A percentile compares a stretch with the other conserved stretches of the same genome.
phyloP scores from a whole-genome alignment of 139 green algal species.

The Axilococcus clingmanii region DNA sequence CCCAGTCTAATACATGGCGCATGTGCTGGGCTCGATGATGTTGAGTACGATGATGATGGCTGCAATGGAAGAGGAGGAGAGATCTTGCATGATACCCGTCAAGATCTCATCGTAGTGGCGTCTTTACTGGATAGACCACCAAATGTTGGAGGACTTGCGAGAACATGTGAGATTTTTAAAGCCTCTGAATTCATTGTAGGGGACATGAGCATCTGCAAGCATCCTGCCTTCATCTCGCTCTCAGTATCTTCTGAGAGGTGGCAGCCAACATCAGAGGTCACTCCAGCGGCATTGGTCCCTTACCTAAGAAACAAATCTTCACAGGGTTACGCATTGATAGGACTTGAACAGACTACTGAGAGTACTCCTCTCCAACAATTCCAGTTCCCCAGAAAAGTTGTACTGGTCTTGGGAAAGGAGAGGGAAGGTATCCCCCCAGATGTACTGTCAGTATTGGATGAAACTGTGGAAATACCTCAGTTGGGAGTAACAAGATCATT shows the following conservation, averaged over 20 bases:
- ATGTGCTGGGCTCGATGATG: no score
- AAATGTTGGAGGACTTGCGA: slow-evolving; percentile 82
- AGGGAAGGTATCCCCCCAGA: slow-evolving; percentile 69
- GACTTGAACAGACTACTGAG: slow-evolving; percentile 83
- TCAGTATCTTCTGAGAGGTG: slow-evolving; percentile 85
- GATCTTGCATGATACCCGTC: slow-evolving; percentile 6
- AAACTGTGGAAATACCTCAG: slow-evolving; percentile 88
- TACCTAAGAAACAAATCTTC: slow-evolving; percentile 52
- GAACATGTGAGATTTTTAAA: slow-evolving; percentile 76
- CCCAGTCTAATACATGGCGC: no score
- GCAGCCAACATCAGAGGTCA: slow-evolving; percentile 73
- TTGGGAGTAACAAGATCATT: slow-evolving; percentile 76
- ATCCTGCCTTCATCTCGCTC: slow-evolving; percentile 55
- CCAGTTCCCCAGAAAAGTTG: slow-evolving; percentile 40
- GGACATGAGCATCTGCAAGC: slow-evolving; percentile 43
- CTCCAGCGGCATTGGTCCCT: slow-evolving; percentile 29
- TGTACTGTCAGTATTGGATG: slow-evolving; percentile 56
- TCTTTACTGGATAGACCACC: slow-evolving; percentile 75
- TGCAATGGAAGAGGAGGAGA: no score
- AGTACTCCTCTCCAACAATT: slow-evolving; percentile 35
- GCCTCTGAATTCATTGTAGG: slow-evolving; percentile 62
- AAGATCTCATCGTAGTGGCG: slow-evolving; percentile 84
- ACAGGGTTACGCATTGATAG: slow-evolving; percentile 66
- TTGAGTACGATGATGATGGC: no score
- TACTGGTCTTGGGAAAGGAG: slow-evolving; percentile 81